Evolutionary conservation across 345 rosid species (phyloP).

Genomic region (Rhodomyrtus tomentosa): DNA sequence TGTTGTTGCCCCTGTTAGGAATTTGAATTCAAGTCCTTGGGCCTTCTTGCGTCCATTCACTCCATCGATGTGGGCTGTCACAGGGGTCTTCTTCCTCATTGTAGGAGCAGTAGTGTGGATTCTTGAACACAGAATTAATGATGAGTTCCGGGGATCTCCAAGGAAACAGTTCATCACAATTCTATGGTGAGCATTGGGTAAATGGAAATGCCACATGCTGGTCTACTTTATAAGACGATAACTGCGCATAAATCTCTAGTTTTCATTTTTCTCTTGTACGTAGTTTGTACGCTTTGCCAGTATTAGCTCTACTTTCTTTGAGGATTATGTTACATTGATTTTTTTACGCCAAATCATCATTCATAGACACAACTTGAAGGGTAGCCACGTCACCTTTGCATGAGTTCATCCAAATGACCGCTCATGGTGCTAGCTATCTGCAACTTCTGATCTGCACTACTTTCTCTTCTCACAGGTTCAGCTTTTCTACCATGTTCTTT

Average conservation of each 20-base stretch:
- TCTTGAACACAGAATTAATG: conserved; percentile 82
- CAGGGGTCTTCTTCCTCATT: conserved; percentile 52
- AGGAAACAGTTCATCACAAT: conserved; percentile 56
- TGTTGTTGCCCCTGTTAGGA: conserved; percentile 74
- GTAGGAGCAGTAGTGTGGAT: conserved; percentile 85
- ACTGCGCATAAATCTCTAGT: neutral
- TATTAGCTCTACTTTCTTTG: neutral
- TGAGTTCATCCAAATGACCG: neutral
- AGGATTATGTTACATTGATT: neutral
- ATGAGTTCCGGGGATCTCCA: conserved; percentile 85
- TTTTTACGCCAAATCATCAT: neutral
- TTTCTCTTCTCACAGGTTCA: conserved; percentile 46
- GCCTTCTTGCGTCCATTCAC: conserved; percentile 76
- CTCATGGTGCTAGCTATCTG: neutral
- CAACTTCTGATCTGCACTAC: neutral
- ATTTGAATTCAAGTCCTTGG: conserved; percentile 60
- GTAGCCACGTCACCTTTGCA: neutral
- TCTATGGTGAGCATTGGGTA: conserved; percentile 44
- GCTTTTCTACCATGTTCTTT: conserved; percentile 86
- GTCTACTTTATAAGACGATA: neutral
- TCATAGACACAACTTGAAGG: neutral
- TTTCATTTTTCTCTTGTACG: neutral
- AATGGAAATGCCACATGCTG: neutral
- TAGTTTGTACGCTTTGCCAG: neutral
- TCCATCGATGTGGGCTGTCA: conserved; percentile 73